Base-by-base conservation (phyloP, 2,329 filamentous ascomycete genomes). In the Aspergillus costaricaensis region DNA sequence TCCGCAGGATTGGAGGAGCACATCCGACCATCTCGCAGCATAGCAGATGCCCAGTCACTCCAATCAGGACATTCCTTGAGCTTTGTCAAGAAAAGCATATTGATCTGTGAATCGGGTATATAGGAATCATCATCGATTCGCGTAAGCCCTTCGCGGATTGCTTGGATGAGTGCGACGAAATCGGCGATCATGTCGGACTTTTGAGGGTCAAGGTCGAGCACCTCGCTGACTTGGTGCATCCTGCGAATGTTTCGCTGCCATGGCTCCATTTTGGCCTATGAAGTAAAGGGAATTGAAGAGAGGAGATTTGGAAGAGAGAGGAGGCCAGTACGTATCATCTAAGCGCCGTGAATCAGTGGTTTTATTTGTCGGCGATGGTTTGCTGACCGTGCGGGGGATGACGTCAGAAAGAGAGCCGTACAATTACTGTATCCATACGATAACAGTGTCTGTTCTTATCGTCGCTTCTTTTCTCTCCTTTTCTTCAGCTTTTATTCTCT, bases 141-240 rank as follows among this genome's bases (percentile, higher is more conserved):
- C 7, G 61, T 62, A 27, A 71, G 62, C 17, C 70, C 70, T 41
- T 72, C 70, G 9, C 69, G 65, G 39, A 70, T 64, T 5, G 70
- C 70, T 38, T 71, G 60, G 51, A 72, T 70, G 10, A 72, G 67
- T 21, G 66, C 59, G 19, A 70, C 62, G 38, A 72, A 70, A 57
- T 71, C 70, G 50, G 65, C 60, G 19, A 71, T 64, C 52, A 57
- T 64, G 47, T 69, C 64, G 57, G 66, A 68, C 53, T 68, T 65
- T 19, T 60, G 39, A 5, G 65, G 64, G 59, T 71, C 70, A 30
- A 72, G 62, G 38, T 72, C 68, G 17, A 72, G 59, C 41, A 71
- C 68, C 55, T 72, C 70, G 48, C 67, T 62, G 32, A 72, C 65
- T 38, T 70, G 67, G 57, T 71, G 70, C 47, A 72, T 67, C 52